Conservation (phyloP, 345 rosid species). For the Eucalyptus melliodora region DNA sequence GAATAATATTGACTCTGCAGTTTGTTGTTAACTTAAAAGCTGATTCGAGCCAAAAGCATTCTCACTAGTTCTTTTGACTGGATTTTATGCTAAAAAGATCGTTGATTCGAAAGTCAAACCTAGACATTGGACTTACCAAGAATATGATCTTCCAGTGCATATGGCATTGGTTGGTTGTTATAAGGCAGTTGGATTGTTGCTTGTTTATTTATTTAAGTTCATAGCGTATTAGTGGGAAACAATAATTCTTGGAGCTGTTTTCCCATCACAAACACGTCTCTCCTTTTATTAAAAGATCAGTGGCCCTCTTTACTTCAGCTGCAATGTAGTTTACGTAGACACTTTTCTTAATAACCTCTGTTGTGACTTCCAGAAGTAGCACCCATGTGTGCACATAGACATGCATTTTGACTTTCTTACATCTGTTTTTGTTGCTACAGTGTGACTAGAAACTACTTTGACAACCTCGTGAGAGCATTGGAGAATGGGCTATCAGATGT, state of each 20-base stretch:
- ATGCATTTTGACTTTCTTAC: neutral
- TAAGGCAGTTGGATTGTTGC: too few relatives aligned
- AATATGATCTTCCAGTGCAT: too few relatives aligned
- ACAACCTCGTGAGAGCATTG: conserved; percentile 86
- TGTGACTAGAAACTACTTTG: conserved; percentile 89
- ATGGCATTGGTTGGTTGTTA: too few relatives aligned
- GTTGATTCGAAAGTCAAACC: too few relatives aligned
- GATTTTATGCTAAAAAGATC: too few relatives aligned
- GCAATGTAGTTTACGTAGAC: neutral
- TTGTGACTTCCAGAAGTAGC: neutral
- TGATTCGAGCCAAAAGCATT: too few relatives aligned
- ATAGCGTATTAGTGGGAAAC: neutral
- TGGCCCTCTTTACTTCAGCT: neutral
- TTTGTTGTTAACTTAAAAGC: too few relatives aligned
- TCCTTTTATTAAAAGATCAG: neutral
- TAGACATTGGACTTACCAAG: too few relatives aligned
- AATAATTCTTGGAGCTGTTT: neutral
- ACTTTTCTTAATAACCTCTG: neutral
- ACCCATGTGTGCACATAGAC: neutral
- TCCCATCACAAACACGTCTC: neutral
- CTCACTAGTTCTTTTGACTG: too few relatives aligned
- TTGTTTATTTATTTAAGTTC: too few relatives aligned
- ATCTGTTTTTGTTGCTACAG: conserved; percentile 20
- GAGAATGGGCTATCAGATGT: conserved; percentile 92
- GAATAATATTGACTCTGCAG: too few relatives aligned